Percentiles rank a stretch among this genome's conserved stretches.
These are phyloP conservation scores for Lecanicillium sp. DNA, from an alignment of 2,329 filamentous ascomycete species.

Conservation along the genomic window DNA sequence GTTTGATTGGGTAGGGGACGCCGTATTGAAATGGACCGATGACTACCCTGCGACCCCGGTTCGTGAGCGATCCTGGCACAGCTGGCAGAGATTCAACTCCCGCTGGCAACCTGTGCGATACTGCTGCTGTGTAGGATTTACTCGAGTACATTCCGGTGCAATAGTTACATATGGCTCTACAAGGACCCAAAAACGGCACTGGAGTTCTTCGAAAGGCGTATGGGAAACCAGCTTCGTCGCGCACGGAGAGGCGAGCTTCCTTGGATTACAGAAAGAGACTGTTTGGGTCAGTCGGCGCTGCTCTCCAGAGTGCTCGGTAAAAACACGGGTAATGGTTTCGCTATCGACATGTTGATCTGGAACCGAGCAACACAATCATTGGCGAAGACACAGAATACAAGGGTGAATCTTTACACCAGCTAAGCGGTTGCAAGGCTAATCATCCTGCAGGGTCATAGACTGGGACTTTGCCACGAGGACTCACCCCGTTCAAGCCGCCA, in stretches of 20 bases:
- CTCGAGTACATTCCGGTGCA: no score
- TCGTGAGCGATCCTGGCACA: not conserved
- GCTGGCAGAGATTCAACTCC: not conserved
- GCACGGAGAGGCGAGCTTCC: not conserved
- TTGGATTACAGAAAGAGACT: constrained; percentile 4
- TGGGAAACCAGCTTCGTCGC: constrained; percentile 5
- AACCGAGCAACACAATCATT: constrained; percentile 6
- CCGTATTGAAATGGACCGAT: not conserved
- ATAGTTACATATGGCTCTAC: no score
- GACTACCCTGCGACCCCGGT: not conserved
- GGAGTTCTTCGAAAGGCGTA: constrained; percentile 5
- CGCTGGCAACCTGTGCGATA: not conserved
- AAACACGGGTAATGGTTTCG: constrained; percentile 1
- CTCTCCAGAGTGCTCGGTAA: constrained; percentile 3
- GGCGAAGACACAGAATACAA: not conserved
- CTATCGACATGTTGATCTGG: constrained; percentile 8
- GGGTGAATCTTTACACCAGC: no score
- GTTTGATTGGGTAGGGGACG: not conserved
- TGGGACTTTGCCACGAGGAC: not conserved
- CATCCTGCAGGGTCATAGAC: not conserved
- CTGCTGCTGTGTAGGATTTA: no score
- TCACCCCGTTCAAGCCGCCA: not conserved
- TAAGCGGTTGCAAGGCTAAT: no score
- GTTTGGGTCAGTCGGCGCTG: constrained; percentile 1
- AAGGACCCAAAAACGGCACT: not conserved